Evolutionary conservation across 495 filamentous ascomycete genomes (phyloP).

Genomic region (Tuber indicum): DNA sequence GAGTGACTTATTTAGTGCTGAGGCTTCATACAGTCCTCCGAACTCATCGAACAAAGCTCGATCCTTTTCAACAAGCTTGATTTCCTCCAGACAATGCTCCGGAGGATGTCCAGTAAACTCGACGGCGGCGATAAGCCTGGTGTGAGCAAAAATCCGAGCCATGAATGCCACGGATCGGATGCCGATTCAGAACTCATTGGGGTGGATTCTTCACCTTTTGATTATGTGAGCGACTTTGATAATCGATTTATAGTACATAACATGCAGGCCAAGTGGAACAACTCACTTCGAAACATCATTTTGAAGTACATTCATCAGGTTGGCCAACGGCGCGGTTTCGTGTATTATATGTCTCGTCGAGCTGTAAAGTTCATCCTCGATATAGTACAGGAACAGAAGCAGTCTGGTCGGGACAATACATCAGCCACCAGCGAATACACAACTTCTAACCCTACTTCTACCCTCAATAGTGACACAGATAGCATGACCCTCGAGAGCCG

Average conservation of each 20-base stretch:
- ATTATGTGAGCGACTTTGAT: conserved; percentile 86
- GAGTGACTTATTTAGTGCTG: conserved; percentile 46
- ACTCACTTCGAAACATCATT: conserved; percentile 89
- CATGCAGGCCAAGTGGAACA: conserved; percentile 96
- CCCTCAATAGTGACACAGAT: conserved; percentile 50
- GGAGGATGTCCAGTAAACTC: conserved; percentile 57
- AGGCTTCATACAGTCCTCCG: conserved; percentile 51
- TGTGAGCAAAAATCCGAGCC: conserved; percentile 41
- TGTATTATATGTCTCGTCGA: conserved; percentile 92
- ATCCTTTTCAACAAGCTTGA: conserved; percentile 65
- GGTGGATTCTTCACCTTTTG: conserved; percentile 42
- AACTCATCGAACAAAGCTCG: conserved; percentile 61
- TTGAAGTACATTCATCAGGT: conserved; percentile 96
- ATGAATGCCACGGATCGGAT: conserved; percentile 47
- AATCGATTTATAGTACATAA: conserved; percentile 98
- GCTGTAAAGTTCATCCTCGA: conserved; percentile 98
- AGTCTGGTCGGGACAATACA: conserved; percentile 46
- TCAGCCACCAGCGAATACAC: conserved; percentile 43
- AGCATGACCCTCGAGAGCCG: conserved; percentile 60
- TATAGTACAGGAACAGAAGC: conserved; percentile 88
- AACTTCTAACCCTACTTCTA: conserved; percentile 42
- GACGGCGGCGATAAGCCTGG: conserved; percentile 44
- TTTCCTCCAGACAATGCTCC: conserved; percentile 70
- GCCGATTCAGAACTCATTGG: conserved; percentile 47
- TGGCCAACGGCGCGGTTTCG: conserved; percentile 88